Percentiles rank a stretch among this genome's conserved stretches.
Evolutionary conservation across 1,139 yeast species (phyloP).

Genomic region (Taphrina deformans): DNA sequence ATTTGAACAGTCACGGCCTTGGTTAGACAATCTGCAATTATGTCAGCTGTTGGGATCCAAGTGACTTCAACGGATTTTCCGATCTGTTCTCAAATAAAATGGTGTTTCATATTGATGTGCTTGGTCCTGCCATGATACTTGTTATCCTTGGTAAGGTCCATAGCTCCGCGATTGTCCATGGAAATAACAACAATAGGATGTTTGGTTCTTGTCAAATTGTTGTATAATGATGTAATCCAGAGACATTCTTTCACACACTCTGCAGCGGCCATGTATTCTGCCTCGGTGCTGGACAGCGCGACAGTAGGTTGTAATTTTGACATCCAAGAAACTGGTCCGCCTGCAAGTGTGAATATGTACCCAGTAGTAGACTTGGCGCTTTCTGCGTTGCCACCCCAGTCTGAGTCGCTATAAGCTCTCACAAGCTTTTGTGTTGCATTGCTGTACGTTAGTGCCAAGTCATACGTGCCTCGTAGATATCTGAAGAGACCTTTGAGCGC

Average conservation of each 20-base stretch:
- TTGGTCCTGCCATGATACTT: conserved; percentile 36
- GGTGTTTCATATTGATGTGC: conserved; percentile 36
- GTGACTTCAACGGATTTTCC: neutral
- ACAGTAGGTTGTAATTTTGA: conserved; percentile 39
- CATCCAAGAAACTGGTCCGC: conserved; percentile 39
- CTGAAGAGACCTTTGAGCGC: conserved; percentile 35
- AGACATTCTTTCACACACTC: conserved; percentile 38
- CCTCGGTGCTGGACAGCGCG: conserved; percentile 39
- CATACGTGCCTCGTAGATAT: conserved; percentile 23
- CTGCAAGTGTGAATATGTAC: conserved; percentile 36
- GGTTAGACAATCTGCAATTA: conserved; percentile 37
- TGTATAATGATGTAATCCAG: conserved; percentile 37
- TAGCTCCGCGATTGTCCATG: conserved; percentile 37
- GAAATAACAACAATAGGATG: no score
- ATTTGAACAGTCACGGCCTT: conserved; percentile 11
- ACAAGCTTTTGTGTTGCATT: neutral
- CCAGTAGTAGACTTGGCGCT: conserved; percentile 37
- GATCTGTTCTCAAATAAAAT: conserved; percentile 35
- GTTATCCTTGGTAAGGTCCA: conserved; percentile 35
- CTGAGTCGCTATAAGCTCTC: conserved; percentile 35
- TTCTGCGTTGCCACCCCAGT: conserved; percentile 31
- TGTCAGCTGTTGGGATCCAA: conserved; percentile 31
- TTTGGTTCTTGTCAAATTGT: neutral
- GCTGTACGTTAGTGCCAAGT: neutral
- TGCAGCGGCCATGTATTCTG: conserved; percentile 40